Base-by-base conservation (phyloP, 495 filamentous ascomycete genomes). In the Penicillium herquei region DNA sequence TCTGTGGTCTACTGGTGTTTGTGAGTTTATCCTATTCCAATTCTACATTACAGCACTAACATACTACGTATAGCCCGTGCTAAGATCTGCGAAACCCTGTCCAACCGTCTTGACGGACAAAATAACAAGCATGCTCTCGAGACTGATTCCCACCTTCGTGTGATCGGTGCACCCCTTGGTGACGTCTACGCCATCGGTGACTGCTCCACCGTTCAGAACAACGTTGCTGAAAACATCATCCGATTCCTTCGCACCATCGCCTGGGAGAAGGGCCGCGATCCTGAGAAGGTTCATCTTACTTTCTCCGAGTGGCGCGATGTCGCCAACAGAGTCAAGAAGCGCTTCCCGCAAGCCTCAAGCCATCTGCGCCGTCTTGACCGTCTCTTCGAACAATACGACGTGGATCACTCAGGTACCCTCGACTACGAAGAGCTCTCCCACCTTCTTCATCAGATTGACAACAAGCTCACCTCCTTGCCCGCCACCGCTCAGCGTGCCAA, bases 181-280 rank as follows among this genome's bases (percentile, higher is more conserved):
- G 94, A 97, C 63, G 90, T 99, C 32, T 99, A 99, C 68, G 91
- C 91, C 45, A 90, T 99, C 50, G 95, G 95, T n/a, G 95, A 99
- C 71, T 97, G 94, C 74, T 77, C 88, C 11, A 98, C 94, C 0
- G 95, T 98, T 0, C 95, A 98, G 63, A 98, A 98, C 76, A 98
- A 98, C 65, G 74, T 96, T 6, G 88, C 90, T 18, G 87, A 89
- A 56, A 86, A 96, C 76, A 84, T 98, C 58, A 78, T 96, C 45
- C 82, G 82, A 13, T 98, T 98, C 74, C 78, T 98, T 7, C 91
- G 92, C 54, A 92, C 84, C 5, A 80, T 96, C 12, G 92, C 94
- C 30, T 97, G 89, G 87, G 91, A 96, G 68, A 90, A 88, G 55
- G 92, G 91, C 67, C 86, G 84, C 39, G 89, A 98, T 65, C 92